Percentiles rank a stretch among this genome's conserved stretches.
phyloP scores from a whole-genome alignment of 495 filamentous ascomycete genomes.

The Trichodelitschia bisporula region DNA sequence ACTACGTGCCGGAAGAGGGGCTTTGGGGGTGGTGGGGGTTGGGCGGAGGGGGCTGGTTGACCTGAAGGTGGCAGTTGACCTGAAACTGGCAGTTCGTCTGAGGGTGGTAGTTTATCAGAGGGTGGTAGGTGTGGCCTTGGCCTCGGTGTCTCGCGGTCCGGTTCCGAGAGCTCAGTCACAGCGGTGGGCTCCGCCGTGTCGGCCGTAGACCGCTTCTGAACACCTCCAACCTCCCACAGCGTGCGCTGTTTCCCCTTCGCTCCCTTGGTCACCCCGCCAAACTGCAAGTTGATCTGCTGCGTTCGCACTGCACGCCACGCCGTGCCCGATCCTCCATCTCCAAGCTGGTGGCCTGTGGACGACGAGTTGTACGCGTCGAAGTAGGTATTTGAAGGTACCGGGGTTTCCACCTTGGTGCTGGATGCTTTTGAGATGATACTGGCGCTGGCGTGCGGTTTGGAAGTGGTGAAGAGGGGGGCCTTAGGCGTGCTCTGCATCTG shows the following conservation, averaged over 20 bases:
- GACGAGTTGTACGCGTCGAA: slow-evolving; percentile 64
- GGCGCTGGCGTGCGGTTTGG: no score
- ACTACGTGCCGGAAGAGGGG: slow-evolving; percentile 30
- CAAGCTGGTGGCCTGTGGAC: slow-evolving; percentile 57
- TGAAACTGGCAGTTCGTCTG: slow-evolving; percentile 1
- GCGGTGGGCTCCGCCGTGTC: no score
- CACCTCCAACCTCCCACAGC: slow-evolving; percentile 8
- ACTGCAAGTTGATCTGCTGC: slow-evolving; percentile 42
- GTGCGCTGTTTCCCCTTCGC: slow-evolving; percentile 17
- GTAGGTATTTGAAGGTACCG: no score
- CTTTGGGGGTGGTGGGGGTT: neutral
- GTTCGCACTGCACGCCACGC: slow-evolving; percentile 48
- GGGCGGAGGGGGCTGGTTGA: no score
- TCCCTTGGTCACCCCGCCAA: slow-evolving; percentile 23
- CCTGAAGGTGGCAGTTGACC: neutral
- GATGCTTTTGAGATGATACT: no score
- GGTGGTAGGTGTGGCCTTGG: slow-evolving; percentile 5
- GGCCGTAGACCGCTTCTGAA: neutral
- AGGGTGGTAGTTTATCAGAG: slow-evolving; percentile 5
- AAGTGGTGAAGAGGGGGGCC: no score
- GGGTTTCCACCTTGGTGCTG: no score
- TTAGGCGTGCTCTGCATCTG: no score
- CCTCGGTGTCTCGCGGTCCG: slow-evolving; percentile 6
- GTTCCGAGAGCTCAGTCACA: neutral
- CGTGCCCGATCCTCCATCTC: slow-evolving; percentile 32